These are phyloP conservation scores for Pseudonectria foliicola DNA, from an alignment of 2,329 filamentous ascomycete genomes.

Conservation along the genomic window DNA sequence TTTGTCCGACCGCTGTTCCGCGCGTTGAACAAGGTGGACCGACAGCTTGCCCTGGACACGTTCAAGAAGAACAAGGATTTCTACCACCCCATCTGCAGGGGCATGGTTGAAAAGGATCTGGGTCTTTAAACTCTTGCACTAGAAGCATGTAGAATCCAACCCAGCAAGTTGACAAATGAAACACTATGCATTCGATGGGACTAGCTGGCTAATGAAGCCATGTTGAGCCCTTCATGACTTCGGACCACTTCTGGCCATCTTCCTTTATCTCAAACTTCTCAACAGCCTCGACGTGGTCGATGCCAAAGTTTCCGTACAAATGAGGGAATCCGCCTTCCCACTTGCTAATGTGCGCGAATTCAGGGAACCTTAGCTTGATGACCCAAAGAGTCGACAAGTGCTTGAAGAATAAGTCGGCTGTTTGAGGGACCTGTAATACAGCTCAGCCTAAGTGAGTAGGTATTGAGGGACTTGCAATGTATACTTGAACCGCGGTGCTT, in stretches of 20 bases:
- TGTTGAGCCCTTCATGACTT: conserved; percentile 30
- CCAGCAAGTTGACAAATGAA: too few species aligned
- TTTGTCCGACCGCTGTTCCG: conserved; percentile 84
- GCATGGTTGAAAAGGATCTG: conserved; percentile 81
- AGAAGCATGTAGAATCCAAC: not conserved
- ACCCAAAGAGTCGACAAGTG: conserved; percentile 36
- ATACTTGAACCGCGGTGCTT: conserved; percentile 48
- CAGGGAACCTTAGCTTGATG: conserved; percentile 45
- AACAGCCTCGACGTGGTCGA: conserved; percentile 40
- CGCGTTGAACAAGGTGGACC: conserved; percentile 66
- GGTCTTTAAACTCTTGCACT: conserved; percentile 25
- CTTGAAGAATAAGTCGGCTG: conserved; percentile 38
- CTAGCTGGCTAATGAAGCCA: conserved; percentile 35
- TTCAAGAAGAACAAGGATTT: conserved; percentile 86
- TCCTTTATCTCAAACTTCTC: conserved; percentile 39
- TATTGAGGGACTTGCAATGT: not conserved
- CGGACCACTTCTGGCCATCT: conserved; percentile 38
- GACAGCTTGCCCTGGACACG: conserved; percentile 67
- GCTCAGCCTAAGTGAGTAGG: not conserved
- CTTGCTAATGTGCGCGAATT: conserved; percentile 36
- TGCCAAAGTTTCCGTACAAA: conserved; percentile 52
- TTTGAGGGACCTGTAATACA: conserved; percentile 34
- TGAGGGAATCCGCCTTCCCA: conserved; percentile 56
- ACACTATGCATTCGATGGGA: too few species aligned
- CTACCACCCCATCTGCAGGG: conserved; percentile 89